phyloP scores from a whole-genome alignment of 2,329 filamentous ascomycete genomes.

The Penicillium sp. region DNA sequence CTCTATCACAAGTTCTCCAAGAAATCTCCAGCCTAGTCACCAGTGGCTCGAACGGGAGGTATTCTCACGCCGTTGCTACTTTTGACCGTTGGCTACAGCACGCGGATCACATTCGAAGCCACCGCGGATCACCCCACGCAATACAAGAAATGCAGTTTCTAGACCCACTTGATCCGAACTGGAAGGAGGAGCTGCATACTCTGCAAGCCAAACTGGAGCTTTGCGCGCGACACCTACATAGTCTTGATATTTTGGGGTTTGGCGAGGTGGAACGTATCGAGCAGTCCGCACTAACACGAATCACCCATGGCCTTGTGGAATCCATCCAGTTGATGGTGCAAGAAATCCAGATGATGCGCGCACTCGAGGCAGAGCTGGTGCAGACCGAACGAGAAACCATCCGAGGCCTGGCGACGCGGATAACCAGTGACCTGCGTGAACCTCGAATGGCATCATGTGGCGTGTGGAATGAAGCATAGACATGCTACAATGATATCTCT shows the following conservation, averaged over 20 bases:
- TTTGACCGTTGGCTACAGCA: conserved; percentile 38
- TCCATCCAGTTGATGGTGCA: conserved; percentile 34
- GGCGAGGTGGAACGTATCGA: conserved; percentile 21
- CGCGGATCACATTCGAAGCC: conserved; percentile 24
- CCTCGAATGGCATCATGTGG: conserved; percentile 3
- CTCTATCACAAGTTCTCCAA: conserved; percentile 37
- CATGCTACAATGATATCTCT: too few species aligned
- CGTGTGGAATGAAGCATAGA: conserved; percentile 3
- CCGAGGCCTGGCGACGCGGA: conserved; percentile 25
- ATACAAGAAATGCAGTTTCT: conserved; percentile 27
- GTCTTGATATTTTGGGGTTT: conserved; percentile 33
- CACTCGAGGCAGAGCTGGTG: conserved; percentile 34
- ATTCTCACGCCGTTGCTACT: conserved; percentile 24
- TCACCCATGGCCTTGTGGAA: conserved; percentile 25
- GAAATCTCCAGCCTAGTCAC: conserved; percentile 32
- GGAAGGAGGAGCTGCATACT: conserved; percentile 32
- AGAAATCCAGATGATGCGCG: conserved; percentile 33
- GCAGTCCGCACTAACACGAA: conserved; percentile 31
- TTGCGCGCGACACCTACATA: conserved; percentile 32
- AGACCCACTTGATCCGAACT: conserved; percentile 30
- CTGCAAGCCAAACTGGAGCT: conserved; percentile 33
- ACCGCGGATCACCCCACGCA: conserved; percentile 6
- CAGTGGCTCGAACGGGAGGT: conserved; percentile 24
- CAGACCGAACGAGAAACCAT: conserved; percentile 32
- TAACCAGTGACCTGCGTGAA: conserved; percentile 8